A percentile compares a stretch with the other conserved stretches of the same genome.
Conservation (phyloP, 2,329 filamentous ascomycete genomes). For the Curvularia sp. region DNA sequence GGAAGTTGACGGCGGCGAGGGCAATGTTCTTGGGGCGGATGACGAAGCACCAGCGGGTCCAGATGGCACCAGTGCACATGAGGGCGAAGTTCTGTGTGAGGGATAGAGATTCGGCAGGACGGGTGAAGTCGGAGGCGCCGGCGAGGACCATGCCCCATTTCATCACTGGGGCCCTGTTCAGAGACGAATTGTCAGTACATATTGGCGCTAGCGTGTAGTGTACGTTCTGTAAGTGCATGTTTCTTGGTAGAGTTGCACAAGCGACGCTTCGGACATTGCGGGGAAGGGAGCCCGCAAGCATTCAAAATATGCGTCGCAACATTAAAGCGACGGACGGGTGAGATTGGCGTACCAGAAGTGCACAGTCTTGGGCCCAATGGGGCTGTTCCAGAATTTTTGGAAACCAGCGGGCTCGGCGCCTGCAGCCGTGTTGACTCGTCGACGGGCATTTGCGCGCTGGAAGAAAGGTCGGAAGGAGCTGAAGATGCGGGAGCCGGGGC, state of each 20-base stretch:
- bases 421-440: conserved; percentile 73
- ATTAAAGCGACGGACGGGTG: not conserved
- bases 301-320: not conserved
- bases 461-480: conserved; percentile 60
- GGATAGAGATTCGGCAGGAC: conserved; percentile 90
- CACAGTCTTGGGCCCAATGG: conserved; percentile 73
- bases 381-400: conserved; percentile 70
- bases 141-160: conserved; percentile 92
- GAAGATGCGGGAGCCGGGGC: conserved; percentile 65
- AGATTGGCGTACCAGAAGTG: conserved; percentile 84
- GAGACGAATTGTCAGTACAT: conserved; percentile 7
- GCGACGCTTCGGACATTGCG: conserved; percentile 14
- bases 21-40: conserved; percentile 94
- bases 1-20: conserved; percentile 96
- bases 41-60: conserved; percentile 98
- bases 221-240: not conserved
- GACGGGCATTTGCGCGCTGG: conserved; percentile 64
- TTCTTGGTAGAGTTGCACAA: conserved; percentile 1
- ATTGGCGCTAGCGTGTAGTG: not conserved
- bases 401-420: conserved; percentile 61
- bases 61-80: conserved; percentile 90
- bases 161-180: conserved; percentile 86
- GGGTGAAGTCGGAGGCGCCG: conserved; percentile 88
- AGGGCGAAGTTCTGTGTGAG: conserved; percentile 91
- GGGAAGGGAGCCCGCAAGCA: conserved; percentile 5